phyloP scores from a whole-genome alignment of 148 eudicot genomes.

The Linanthus parryae region DNA sequence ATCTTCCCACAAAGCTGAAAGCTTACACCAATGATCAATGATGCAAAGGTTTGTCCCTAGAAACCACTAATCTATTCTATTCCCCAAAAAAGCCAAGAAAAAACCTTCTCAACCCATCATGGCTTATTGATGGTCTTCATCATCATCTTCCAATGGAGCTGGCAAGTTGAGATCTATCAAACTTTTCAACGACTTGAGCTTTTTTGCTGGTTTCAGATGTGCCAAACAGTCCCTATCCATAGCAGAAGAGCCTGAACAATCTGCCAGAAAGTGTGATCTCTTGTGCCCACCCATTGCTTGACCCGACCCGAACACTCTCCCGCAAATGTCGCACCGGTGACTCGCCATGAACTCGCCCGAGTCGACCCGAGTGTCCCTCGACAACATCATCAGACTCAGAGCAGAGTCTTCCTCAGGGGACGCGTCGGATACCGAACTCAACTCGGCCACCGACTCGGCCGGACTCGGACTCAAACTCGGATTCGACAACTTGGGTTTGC shows the following conservation, averaged over 20 bases:
- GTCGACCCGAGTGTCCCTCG: constrained; percentile 17
- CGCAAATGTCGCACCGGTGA: constrained; percentile 32
- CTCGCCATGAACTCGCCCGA: constrained; percentile 4
- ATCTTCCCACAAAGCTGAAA: too few species aligned
- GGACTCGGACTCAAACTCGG: constrained; percentile 10
- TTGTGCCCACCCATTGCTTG: constrained; percentile 54
- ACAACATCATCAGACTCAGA: constrained; percentile 30
- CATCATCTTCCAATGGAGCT: constrained; percentile 32
- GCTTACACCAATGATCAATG: too few species aligned
- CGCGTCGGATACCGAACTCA: constrained; percentile 32
- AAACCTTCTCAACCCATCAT: constrained; percentile 11
- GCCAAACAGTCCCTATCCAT: too few species aligned
- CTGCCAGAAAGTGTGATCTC: constrained; percentile 30
- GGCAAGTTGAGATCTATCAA: constrained; percentile 33
- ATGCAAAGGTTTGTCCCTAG: too few species aligned
- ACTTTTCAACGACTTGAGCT: constrained; percentile 1
- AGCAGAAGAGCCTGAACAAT: constrained; percentile 1
- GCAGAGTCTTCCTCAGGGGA: constrained; percentile 37
- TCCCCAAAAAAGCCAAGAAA: too few species aligned
- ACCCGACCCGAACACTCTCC: constrained; percentile 36
- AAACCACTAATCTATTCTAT: too few species aligned
- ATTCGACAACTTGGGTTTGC: too few species aligned
- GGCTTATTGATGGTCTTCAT: constrained; percentile 11
- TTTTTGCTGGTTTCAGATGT: too few species aligned
- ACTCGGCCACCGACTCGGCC: constrained; percentile 28